Base-by-base conservation (phyloP, 768 basidiomycete species). In the Neoboletus subvelutipes region DNA sequence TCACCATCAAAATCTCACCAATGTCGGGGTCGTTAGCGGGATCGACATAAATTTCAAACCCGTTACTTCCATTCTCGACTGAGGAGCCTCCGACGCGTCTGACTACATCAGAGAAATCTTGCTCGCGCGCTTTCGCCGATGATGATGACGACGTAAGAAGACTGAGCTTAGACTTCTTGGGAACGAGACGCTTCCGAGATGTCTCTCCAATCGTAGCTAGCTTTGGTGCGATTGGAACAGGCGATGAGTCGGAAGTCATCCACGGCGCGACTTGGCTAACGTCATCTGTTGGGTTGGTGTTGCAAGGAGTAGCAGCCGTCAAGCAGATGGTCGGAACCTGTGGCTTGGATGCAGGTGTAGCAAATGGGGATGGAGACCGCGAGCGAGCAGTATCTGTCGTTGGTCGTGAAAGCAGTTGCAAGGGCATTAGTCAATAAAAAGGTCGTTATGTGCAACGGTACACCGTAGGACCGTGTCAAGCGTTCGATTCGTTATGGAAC, bases 1-100 rank as follows among this genome's bases (percentile, higher is more conserved):
- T 88, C 37, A 91, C 83, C 68, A 91, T 77, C 22, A 88, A 67
- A 20, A 90, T 82, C 60, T 90, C 87, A 7, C 81, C 86, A 36
- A 85, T 75, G 22, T 88, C 87, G 0, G 83, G 81, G 62, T 88
- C 86, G 24, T 79, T 74, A 0, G 78, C 72, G 1, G 85, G 83
- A 59, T 90, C 89, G 10, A 90, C 86, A 56, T 77, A 80, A 45
- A 91, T 88, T 61, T 91, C 88, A 63, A 88, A 85, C 1, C 83
- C 83, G 6, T 80, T 74, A n/a, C 72, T 70, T 3, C 74, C 74
- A 33, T 67, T 58, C 53, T 64, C 40, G 17, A 11, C 39, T 0
- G 62, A 52, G 2, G 54, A 51, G 20, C 51, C 56, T 22, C 79
- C 78, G 3, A 85, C 78, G 29, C 82, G 80, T 29, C 84, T 72